These are phyloP conservation scores for Amanita polypyramis DNA, from an alignment of 768 basidiomycete species.

Conservation along the genomic window DNA sequence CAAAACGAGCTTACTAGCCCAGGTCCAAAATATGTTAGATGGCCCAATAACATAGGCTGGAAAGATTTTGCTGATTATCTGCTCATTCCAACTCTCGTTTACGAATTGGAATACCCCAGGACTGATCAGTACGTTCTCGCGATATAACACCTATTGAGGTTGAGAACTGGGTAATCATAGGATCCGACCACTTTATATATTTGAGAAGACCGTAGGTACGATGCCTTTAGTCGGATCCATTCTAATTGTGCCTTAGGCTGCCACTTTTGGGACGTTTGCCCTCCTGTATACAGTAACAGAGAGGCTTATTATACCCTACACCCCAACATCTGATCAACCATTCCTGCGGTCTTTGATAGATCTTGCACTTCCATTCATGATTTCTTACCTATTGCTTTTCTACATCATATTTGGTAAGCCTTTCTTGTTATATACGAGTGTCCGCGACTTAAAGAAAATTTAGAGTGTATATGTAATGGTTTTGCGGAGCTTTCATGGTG, in stretches of 20 bases:
- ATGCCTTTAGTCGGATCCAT: conserved; percentile 21
- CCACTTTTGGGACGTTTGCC: conserved; percentile 93
- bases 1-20: conserved; percentile 65
- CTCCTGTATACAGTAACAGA: conserved; percentile 92
- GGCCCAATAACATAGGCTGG: conserved; percentile 79
- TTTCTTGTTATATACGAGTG: not conserved
- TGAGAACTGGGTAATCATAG: conserved; percentile 17
- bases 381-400: conserved; percentile 80
- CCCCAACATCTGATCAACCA: conserved; percentile 56
- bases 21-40: conserved; percentile 58
- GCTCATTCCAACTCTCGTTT: conserved; percentile 86
- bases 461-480: conserved; percentile 93
- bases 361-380: conserved; percentile 87
- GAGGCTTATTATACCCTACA: conserved; percentile 83
- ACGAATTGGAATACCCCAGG: conserved; percentile 92
- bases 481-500: conserved; percentile 91
- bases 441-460: not conserved
- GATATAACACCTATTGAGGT: not conserved
- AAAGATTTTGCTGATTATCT: conserved; percentile 80
- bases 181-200: conserved; percentile 72
- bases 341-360: conserved; percentile 74
- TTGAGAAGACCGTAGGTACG: conserved; percentile 56
- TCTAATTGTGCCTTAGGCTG: conserved; percentile 44
- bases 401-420: conserved; percentile 72
- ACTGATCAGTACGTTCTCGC: conserved; percentile 55